Evolutionary conservation across 352 stramenopile genomes (phyloP), one percentile per base, ranked within the genome.

Genomic region (Phytopythium montanum): DNA sequence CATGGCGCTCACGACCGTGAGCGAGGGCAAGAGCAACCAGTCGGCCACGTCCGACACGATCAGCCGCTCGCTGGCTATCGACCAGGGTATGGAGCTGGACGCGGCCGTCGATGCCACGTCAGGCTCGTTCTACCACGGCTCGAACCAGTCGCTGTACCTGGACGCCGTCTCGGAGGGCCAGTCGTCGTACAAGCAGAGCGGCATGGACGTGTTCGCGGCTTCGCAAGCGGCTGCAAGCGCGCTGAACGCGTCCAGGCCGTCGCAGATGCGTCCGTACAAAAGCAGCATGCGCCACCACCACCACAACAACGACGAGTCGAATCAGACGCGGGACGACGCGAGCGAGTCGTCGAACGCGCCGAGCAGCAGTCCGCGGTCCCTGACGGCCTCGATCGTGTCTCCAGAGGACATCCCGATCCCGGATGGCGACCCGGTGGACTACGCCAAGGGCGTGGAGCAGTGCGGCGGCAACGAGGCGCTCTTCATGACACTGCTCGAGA

Each of bases 401-500:
- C 72, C 76, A 6, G 78, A 87, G 64, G 81, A 92, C 31, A 81
- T 95, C 52, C 69, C 69, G 39, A 93, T 95, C 53, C 86, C 83
- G 0, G 74, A 84, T 4, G 86, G 80, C 25, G 86, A 95, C 57
- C 84, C 86, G 7, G 76, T 95, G 26, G 80, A 95, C 62, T 95
- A 92, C 49, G 72, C 84, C 6, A 63, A 85, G 12, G 86, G 86
- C 28, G 86, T 95, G 21, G 81, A 90, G 31, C 86, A 95, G 56
- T 95, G 86, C 39, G 86, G 86, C 23, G 77, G 75, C 12, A 88
- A 92, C 60, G 86, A 95, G 59, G 86, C 66, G 33, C 60, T 95
- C n/a, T 95, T 95, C 33, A 75, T 95, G 54, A 91, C 64, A 33
- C 54, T 95, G 28, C 70, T 95, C 14, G 82, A 92, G 38, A 95